These are phyloP conservation scores for Cryphonectria naterciae DNA, from an alignment of 2,329 filamentous ascomycete species.

Conservation along the genomic window DNA sequence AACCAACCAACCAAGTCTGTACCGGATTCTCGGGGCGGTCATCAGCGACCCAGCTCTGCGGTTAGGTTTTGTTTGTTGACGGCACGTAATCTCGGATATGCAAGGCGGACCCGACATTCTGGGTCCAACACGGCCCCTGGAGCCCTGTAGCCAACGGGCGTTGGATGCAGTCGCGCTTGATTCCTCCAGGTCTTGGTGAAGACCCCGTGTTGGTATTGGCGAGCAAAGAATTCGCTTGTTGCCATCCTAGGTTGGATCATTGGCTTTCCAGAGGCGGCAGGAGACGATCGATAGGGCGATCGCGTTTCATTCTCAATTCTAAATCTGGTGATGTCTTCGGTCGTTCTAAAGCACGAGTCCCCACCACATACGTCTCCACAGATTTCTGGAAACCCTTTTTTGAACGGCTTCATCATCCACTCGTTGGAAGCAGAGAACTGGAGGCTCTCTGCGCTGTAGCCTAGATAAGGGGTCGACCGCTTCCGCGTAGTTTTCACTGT, in stretches of 20 bases:
- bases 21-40: neutral
- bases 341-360: neutral
- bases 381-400: neutral
- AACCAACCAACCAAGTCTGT: neutral
- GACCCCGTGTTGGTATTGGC: neutral
- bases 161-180: slow-evolving; percentile 6
- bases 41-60: slow-evolving; percentile 25
- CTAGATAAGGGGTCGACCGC: neutral
- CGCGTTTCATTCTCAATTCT: neutral
- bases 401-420: neutral
- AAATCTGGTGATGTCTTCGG: neutral
- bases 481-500: neutral
- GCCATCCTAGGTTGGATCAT: neutral
- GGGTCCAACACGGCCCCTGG: slow-evolving; percentile 5
- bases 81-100: slow-evolving; percentile 28
- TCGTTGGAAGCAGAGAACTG: neutral
- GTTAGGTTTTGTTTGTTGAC: slow-evolving; percentile 27
- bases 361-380: neutral
- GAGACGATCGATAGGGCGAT: neutral
- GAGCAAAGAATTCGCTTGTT: neutral
- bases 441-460: neutral
- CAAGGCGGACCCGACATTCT: slow-evolving; percentile 20
- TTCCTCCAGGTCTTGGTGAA: neutral
- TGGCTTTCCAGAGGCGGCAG: neutral
- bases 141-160: slow-evolving; percentile 21